Conservation (phyloP, 306 rosid species). For the Senna tora region DNA sequence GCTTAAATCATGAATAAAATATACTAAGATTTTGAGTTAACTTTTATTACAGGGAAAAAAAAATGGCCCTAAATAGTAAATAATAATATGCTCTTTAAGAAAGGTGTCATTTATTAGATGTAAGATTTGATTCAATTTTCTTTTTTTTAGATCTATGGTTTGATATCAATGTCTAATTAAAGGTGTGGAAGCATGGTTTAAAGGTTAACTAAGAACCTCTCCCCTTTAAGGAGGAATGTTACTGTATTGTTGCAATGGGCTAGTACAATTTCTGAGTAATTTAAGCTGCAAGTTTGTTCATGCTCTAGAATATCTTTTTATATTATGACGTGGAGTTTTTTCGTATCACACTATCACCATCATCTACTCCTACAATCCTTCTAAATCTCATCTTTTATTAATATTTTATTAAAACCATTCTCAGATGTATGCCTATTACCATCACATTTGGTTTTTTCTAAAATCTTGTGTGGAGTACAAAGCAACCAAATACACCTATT, state of each 20-base stretch:
- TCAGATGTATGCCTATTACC: too few relatives aligned
- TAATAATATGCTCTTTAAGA: conserved; percentile 1
- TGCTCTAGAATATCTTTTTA: neutral
- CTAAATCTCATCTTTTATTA: conserved; percentile 1
- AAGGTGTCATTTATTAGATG: neutral
- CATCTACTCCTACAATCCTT: neutral
- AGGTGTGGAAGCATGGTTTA: neutral
- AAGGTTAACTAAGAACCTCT: neutral
- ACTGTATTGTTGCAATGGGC: neutral
- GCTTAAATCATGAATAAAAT: too few relatives aligned
- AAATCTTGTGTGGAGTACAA: too few relatives aligned
- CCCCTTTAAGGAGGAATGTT: neutral
- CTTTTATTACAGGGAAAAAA: neutral
- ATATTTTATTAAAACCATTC: conserved; percentile 23
- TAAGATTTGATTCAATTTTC: neutral
- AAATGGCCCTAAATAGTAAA: neutral
- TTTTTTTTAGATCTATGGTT: neutral
- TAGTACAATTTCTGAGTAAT: neutral
- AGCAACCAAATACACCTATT: too few relatives aligned
- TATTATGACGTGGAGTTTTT: conserved; percentile 4
- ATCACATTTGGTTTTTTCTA: too few relatives aligned
- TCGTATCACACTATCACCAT: neutral
- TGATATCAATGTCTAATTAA: neutral
- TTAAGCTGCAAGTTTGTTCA: neutral
- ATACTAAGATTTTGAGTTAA: too few relatives aligned